Percentiles rank a stretch among this genome's conserved stretches.
Evolutionary conservation across 2,329 filamentous ascomycete species (phyloP).

Genomic region (Simplicillium sp.): DNA sequence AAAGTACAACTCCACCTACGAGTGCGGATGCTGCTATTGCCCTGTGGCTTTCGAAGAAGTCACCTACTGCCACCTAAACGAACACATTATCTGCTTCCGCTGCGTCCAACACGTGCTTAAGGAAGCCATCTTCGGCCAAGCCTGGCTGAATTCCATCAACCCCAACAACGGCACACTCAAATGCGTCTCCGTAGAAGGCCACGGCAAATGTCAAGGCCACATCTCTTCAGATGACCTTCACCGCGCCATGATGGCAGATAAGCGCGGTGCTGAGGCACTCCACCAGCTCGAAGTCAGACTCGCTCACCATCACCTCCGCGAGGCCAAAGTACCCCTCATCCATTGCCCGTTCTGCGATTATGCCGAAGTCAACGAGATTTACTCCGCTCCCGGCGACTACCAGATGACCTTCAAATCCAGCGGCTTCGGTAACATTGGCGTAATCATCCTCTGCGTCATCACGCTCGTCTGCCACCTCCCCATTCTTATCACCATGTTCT

Average conservation of each 20-base stretch:
- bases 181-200: slow-evolving; percentile 67
- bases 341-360: slow-evolving; percentile 89
- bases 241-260: slow-evolving; percentile 61
- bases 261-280: slow-evolving; percentile 61
- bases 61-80: slow-evolving; percentile 57
- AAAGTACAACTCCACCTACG: slow-evolving; percentile 44
- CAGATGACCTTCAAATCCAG: slow-evolving; percentile 47
- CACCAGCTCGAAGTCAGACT: slow-evolving; percentile 70
- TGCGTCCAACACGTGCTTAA: slow-evolving; percentile 76
- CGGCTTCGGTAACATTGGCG: slow-evolving; percentile 34
- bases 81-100: slow-evolving; percentile 69
- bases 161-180: slow-evolving; percentile 62
- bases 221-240: slow-evolving; percentile 61
- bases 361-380: slow-evolving; percentile 75
- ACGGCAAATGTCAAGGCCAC: slow-evolving; percentile 60
- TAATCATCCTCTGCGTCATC: slow-evolving; percentile 43
- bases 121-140: slow-evolving; percentile 88
- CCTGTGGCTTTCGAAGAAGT: slow-evolving; percentile 65
- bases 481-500: slow-evolving; percentile 35
- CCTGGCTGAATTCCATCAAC: slow-evolving; percentile 76
- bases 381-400: slow-evolving; percentile 46
- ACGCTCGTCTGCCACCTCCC: slow-evolving; percentile 34
- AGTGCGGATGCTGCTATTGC: slow-evolving; percentile 73
- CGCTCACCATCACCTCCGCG: slow-evolving; percentile 64
- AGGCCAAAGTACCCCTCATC: slow-evolving; percentile 65